Evolutionary conservation across 164 flowering plant species (phyloP).

Genomic region (Chloranthus sessilifolius): DNA sequence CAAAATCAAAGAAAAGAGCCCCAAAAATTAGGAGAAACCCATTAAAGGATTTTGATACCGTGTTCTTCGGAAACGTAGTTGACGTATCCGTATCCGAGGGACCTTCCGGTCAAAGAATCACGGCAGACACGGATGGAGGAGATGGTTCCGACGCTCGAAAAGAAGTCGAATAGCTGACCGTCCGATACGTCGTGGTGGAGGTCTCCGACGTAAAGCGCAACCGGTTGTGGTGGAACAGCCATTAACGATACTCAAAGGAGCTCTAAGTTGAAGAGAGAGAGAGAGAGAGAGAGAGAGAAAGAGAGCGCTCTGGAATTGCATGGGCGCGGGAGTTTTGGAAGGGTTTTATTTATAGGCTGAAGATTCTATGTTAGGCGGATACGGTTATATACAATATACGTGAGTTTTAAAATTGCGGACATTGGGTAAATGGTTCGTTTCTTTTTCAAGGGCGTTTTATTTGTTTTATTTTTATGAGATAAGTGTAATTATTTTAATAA

Average conservation of each 20-base stretch:
- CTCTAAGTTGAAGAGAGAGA: neutral
- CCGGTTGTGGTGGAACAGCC: conserved; percentile 41
- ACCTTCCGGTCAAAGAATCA: conserved; percentile 50
- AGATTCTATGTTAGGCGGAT: too few species aligned
- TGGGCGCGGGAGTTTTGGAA: conserved; percentile 16
- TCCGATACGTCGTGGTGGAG: conserved; percentile 64
- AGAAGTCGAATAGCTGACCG: conserved; percentile 40
- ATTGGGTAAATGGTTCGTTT: too few species aligned
- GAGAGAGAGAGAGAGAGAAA: neutral
- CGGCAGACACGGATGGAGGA: conserved; percentile 74
- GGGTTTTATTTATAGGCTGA: neutral
- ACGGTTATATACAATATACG: too few species aligned
- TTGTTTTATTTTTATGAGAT: too few species aligned
- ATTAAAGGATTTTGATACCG: too few species aligned
- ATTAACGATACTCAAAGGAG: conserved; percentile 10
- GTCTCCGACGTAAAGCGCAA: conserved; percentile 84
- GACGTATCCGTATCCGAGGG: conserved; percentile 83
- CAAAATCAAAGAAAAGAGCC: neutral
- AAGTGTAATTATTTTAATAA: too few species aligned
- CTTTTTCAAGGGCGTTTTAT: too few species aligned
- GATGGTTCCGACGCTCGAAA: conserved; percentile 35
- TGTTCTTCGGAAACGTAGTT: conserved; percentile 53
- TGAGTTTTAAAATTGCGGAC: too few species aligned
- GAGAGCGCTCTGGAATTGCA: conserved; percentile 17
- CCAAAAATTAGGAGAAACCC: too few species aligned